A percentile compares a stretch with the other conserved stretches of the same genome.
Conservation (phyloP, 352 stramenopile genomes). For the Phytophthora multivora region DNA sequence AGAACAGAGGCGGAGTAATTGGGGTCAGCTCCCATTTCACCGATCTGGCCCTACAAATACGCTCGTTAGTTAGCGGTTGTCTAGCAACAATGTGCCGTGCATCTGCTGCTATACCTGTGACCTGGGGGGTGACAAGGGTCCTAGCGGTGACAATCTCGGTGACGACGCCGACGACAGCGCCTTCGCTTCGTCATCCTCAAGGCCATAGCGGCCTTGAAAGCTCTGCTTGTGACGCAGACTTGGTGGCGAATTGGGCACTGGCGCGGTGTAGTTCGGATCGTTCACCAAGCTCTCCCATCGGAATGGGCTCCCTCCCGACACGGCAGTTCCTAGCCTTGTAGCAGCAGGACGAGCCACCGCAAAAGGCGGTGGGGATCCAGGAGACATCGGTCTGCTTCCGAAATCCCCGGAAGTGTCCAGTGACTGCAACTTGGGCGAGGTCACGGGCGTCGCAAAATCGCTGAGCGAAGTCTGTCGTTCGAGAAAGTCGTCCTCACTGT, state of each 20-base stretch:
- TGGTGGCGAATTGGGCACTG: slow-evolving; percentile 58
- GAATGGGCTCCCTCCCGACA: slow-evolving; percentile 51
- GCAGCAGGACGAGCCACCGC: slow-evolving; percentile 36
- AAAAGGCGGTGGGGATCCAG: slow-evolving; percentile 73
- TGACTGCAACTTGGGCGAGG: slow-evolving; percentile 60
- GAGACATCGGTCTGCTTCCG: slow-evolving; percentile 42
- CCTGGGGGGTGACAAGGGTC: slow-evolving; percentile 43
- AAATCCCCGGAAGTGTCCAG: slow-evolving; percentile 67
- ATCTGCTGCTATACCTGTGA: slow-evolving; percentile 17
- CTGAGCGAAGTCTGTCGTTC: slow-evolving; percentile 57
- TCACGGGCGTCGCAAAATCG: slow-evolving; percentile 64
- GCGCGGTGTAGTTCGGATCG: slow-evolving; percentile 62
- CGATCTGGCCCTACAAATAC: slow-evolving; percentile 18
- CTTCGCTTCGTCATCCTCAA: slow-evolving; percentile 52
- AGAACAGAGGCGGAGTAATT: slow-evolving; percentile 61
- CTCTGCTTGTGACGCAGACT: slow-evolving; percentile 36
- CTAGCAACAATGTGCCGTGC: no score
- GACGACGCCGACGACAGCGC: slow-evolving; percentile 23
- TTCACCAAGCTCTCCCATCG: slow-evolving; percentile 71
- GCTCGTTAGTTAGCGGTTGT: background rate
- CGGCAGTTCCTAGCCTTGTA: slow-evolving; percentile 17
- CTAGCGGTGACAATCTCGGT: slow-evolving; percentile 33
- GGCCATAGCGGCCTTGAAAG: slow-evolving; percentile 37
- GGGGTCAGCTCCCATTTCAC: slow-evolving; percentile 34
- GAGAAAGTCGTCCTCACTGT: slow-evolving; percentile 38